Evolutionary conservation across 1,139 yeast genomes (phyloP), one percentile per base, ranked within the genome.

Genomic region (Taphrina confusa): DNA sequence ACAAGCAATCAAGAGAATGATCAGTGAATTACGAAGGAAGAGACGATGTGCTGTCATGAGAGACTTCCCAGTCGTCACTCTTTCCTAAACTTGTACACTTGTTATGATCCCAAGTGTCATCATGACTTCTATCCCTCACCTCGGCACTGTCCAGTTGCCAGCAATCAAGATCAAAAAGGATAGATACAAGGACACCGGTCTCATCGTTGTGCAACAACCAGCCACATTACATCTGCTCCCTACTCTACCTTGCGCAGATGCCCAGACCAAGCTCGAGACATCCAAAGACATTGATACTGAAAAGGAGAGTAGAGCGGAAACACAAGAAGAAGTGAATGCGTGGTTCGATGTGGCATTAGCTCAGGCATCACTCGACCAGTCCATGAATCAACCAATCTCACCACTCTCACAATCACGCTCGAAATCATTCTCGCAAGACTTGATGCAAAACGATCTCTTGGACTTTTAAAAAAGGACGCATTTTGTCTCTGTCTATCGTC

Each of bases 111-210:
- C n/a, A n/a, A n/a, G n/a, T n/a, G 33, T 11, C 33, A 28, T 8
- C 33, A 28, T 28, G 33, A 8, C 33, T 8, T 11, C 3, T 22
- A 18, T 37, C 25, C 25, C 18, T 18, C 42, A 37, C 33, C 31
- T 42, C 16, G 47, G 47, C 3, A 42, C 31, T 9, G 47, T 42
- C 20, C 14, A 22, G 31, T 23, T 42, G 31, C 47, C 47, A 23
- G 18, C 18, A 18, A 42, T 42, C 31, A 23, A 16, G 20, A 23
- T 42, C 31, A 42, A 14, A 25, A 23, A 23, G 31, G 47, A 42
- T 12, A 23, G 47, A 12, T 42, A 42, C 31, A 22, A 25, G 31
- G 31, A 42, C 30, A 6, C 18, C 12, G 47, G 47, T 9, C 16
- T 42, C 16, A 12, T 42, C 9, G 47, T 42, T 11, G 11, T 4